phyloP scores from a whole-genome alignment of 306 rosid genomes.

The Mimosa pudica region DNA sequence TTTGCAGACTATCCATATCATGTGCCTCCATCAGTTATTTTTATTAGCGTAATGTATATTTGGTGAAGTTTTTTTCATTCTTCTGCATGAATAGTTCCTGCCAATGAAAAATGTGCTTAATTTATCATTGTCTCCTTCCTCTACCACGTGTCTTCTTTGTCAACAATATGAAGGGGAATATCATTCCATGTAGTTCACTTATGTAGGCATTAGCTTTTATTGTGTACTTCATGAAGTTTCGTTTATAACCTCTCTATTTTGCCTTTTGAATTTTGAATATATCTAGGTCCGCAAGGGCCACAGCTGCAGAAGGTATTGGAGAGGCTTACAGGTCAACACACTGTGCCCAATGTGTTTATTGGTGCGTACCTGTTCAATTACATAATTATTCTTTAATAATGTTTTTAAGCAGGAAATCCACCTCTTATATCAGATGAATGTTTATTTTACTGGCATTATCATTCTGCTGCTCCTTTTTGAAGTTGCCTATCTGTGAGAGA shows the following conservation, averaged over 20 bases:
- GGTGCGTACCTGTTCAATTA: constrained; percentile 52
- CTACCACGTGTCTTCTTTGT: constrained; percentile 12
- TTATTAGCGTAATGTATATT: not conserved
- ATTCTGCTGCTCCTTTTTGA: constrained; percentile 6
- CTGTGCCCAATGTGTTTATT: constrained; percentile 96
- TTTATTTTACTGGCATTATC: constrained; percentile 4
- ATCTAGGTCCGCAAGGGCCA: constrained; percentile 93
- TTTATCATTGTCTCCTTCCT: constrained; percentile 6
- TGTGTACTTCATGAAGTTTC: not conserved
- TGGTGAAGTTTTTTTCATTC: constrained; percentile 2
- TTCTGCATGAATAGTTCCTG: not conserved
- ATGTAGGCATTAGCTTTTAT: constrained; percentile 1
- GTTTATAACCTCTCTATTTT: constrained; percentile 15
- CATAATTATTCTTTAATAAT: constrained; percentile 12
- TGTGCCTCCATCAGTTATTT: not conserved
- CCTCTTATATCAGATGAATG: constrained; percentile 1
- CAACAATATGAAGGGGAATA: not conserved
- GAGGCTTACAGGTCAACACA: constrained; percentile 88
- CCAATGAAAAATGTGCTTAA: constrained; percentile 21
- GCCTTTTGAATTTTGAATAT: constrained; percentile 10
- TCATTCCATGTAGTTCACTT: not conserved
- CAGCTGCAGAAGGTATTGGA: constrained; percentile 85
- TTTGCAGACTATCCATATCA: not conserved
- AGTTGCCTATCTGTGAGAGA: constrained; percentile 5
- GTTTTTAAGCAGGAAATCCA: not conserved